These are phyloP conservation scores for Saturnispora mendoncae DNA, from an alignment of 805 yeast species.

Conservation along the genomic window DNA sequence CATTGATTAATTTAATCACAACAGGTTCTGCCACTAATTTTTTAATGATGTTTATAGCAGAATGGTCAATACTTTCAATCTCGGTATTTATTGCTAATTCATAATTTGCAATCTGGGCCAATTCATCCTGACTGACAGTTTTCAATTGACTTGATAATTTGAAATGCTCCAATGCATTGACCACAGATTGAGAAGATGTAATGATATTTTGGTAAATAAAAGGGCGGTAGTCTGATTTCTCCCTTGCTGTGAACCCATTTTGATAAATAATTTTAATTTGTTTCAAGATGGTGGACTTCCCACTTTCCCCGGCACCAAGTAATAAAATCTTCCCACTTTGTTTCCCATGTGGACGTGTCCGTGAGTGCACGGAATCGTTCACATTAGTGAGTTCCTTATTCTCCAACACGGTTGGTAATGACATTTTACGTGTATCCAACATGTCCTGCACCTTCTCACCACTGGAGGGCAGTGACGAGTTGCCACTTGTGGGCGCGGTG, in stretches of 20 bases:
- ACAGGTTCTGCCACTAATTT: constrained; percentile 49
- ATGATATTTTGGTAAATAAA: constrained; percentile 70
- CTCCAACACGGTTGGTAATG: constrained; percentile 10
- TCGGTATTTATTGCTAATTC: constrained; percentile 40
- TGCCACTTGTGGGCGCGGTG: neutral
- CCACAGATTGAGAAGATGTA: constrained; percentile 65
- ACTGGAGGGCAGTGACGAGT: neutral
- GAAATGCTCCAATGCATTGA: constrained; percentile 55
- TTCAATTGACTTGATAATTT: constrained; percentile 30
- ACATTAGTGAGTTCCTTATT: constrained; percentile 7
- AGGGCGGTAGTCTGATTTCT: constrained; percentile 63
- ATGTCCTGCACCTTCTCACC: neutral
- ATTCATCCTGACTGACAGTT: constrained; percentile 29
- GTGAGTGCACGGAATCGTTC: neutral
- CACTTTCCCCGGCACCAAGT: constrained; percentile 83
- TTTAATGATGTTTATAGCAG: constrained; percentile 39
- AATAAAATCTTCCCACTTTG: constrained; percentile 65
- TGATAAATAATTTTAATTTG: constrained; percentile 76
- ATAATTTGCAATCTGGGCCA: constrained; percentile 37
- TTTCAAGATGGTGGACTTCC: constrained; percentile 72
- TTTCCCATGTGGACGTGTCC: constrained; percentile 15
- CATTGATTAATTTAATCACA: constrained; percentile 48
- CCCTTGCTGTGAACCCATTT: constrained; percentile 62
- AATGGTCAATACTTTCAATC: constrained; percentile 35
- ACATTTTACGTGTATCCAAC: neutral